Evolutionary conservation across 495 filamentous ascomycete species (phyloP).

Genomic region (Penicillium lividum): DNA sequence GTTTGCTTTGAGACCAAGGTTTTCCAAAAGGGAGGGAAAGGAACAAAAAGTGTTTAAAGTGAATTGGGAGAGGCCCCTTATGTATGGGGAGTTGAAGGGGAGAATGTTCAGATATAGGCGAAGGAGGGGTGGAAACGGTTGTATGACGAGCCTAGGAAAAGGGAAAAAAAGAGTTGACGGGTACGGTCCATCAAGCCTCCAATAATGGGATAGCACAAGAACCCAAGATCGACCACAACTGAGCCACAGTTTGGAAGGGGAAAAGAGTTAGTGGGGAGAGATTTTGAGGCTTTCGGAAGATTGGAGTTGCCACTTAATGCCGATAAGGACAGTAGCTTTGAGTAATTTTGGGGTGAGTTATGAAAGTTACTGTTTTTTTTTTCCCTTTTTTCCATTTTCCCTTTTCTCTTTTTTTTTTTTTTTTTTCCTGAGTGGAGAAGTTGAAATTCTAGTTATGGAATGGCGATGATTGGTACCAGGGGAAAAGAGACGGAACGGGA

Average conservation of each 20-base stretch:
- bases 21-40: not conserved
- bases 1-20: no score
- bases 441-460: slow-evolving; percentile 7
- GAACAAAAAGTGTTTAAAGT: not conserved
- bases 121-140: slow-evolving; percentile 23
- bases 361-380: slow-evolving; percentile 5
- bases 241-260: slow-evolving; percentile 22
- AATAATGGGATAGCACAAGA: slow-evolving; percentile 18
- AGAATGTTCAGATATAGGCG: slow-evolving; percentile 25
- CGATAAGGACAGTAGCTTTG: slow-evolving; percentile 23
- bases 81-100: slow-evolving; percentile 16
- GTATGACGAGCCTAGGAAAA: slow-evolving; percentile 17
- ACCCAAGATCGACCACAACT: slow-evolving; percentile 15
- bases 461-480: slow-evolving; percentile 24
- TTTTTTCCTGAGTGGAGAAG: slow-evolving; percentile 9
- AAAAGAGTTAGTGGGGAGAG: slow-evolving; percentile 4
- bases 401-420: slow-evolving; percentile 16
- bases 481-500: slow-evolving; percentile 1
- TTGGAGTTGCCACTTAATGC: slow-evolving; percentile 21
- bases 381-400: slow-evolving; percentile 14
- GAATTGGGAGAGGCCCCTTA: slow-evolving; percentile 11
- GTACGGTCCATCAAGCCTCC: slow-evolving; percentile 29
- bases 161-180: slow-evolving; percentile 19
- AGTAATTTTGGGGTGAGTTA: not conserved
- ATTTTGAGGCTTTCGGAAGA: slow-evolving; percentile 22